A percentile compares a stretch with the other conserved stretches of the same genome.
These are phyloP conservation scores for Clarireedia paspali DNA, from an alignment of 2,329 filamentous ascomycete genomes.

Conservation along the genomic window DNA sequence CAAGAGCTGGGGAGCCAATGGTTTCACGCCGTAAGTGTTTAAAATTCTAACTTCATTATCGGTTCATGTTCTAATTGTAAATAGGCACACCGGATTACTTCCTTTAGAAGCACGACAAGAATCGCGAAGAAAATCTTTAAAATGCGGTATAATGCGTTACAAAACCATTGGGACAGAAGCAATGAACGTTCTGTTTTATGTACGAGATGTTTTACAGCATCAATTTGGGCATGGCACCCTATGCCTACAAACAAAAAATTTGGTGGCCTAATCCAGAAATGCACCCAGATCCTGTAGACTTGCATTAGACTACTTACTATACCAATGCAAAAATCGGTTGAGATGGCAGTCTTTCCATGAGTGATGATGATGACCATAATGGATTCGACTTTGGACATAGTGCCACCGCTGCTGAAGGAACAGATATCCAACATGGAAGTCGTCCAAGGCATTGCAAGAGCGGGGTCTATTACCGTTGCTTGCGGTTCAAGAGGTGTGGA, in stretches of 20 bases:
- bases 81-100: slow-evolving; percentile 92
- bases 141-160: slow-evolving; percentile 8
- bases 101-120: slow-evolving; percentile 52
- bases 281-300: slow-evolving; percentile 23
- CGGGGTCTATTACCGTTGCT: too few relatives aligned
- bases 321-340: slow-evolving; percentile 23
- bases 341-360: not conserved
- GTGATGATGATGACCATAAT: not conserved
- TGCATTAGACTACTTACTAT: slow-evolving; percentile 25
- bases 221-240: slow-evolving; percentile 12
- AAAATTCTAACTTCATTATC: not conserved
- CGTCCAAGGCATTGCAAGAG: too few relatives aligned
- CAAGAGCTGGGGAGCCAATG: slow-evolving; percentile 95
- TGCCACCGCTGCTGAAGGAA: too few relatives aligned
- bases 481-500: too few relatives aligned
- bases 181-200: slow-evolving; percentile 21
- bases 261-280: slow-evolving; percentile 9
- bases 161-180: slow-evolving; percentile 13
- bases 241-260: slow-evolving; percentile 5
- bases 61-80: slow-evolving; percentile 8
- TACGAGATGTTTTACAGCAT: slow-evolving; percentile 15
- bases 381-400: too few relatives aligned
- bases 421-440: too few relatives aligned
- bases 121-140: slow-evolving; percentile 6
- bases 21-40: slow-evolving; percentile 71